These are phyloP conservation scores for Chlorociboria aeruginascens DNA, from an alignment of 495 filamentous ascomycete species.

Conservation along the genomic window DNA sequence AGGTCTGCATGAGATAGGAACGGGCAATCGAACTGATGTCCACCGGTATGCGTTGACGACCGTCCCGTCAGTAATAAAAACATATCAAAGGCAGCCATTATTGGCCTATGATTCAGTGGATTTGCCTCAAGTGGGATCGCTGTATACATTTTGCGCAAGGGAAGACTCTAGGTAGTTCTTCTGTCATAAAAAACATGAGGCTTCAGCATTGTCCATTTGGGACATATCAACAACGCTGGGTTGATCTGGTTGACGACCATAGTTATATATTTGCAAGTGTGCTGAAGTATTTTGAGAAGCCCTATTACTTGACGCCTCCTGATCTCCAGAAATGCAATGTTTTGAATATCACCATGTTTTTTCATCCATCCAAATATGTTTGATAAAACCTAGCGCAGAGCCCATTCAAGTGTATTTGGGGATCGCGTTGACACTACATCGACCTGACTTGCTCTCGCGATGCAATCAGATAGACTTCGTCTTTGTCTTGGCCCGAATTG, in stretches of 20 bases:
- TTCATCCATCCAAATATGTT: slow-evolving; percentile 28
- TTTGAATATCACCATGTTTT: slow-evolving; percentile 34
- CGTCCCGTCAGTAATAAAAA: slow-evolving; percentile 4
- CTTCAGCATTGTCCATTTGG: no score
- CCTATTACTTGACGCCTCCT: no score
- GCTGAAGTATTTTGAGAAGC: no score
- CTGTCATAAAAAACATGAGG: no score
- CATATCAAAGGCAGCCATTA: slow-evolving; percentile 2
- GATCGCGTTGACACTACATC: slow-evolving; percentile 28
- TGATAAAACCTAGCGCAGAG: slow-evolving; percentile 20
- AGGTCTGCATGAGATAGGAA: slow-evolving; percentile 37
- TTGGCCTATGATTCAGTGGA: slow-evolving; percentile 39
- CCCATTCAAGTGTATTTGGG: slow-evolving; percentile 39
- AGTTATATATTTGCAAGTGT: no score
- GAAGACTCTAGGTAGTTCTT: no score
- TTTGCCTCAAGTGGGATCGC: slow-evolving; percentile 31
- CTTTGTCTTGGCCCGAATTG: slow-evolving; percentile 26
- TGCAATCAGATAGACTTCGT: slow-evolving; percentile 25
- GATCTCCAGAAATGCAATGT: slow-evolving; percentile 21
- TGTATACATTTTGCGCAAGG: no score
- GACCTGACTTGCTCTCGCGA: slow-evolving; percentile 24
- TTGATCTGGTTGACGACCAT: no score
- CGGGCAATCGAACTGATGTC: slow-evolving; percentile 30
- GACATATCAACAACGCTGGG: no score
- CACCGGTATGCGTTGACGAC: slow-evolving; percentile 22